Evolutionary conservation across 139 green algal species (phyloP).

Genomic region (Mesotaenium endlicherianum): DNA sequence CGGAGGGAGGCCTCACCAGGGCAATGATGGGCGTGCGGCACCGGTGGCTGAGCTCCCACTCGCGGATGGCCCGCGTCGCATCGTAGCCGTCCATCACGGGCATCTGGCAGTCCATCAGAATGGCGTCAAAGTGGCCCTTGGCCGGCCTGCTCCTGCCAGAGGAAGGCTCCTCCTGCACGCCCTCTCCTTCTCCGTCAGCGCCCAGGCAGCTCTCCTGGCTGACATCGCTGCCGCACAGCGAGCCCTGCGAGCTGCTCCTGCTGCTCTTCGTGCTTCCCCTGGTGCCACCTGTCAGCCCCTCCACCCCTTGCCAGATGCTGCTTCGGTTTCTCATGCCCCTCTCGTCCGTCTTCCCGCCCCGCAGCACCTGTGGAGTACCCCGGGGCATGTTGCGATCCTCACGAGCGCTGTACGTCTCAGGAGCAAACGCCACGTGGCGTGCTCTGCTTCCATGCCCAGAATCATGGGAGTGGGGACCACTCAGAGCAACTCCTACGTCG

Average conservation of each 20-base stretch:
- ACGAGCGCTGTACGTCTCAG: neutral
- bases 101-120: conserved; percentile 36
- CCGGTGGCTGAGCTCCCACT: neutral
- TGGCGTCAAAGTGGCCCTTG: neutral
- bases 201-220: too few relatives aligned
- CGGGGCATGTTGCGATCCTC: neutral
- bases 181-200: too few relatives aligned
- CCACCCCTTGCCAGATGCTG: too few relatives aligned
- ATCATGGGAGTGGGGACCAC: too few relatives aligned
- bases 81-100: conserved; percentile 51
- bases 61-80: conserved; percentile 23
- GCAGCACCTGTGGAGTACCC: neutral
- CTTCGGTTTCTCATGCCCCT: too few relatives aligned
- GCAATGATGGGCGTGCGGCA: conserved; percentile 75
- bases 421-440: too few relatives aligned
- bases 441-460: too few relatives aligned
- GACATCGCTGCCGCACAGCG: neutral
- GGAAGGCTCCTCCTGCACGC: too few relatives aligned
- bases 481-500: too few relatives aligned
- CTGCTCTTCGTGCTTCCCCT: too few relatives aligned
- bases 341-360: neutral
- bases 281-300: too few relatives aligned
- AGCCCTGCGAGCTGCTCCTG: neutral
- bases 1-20: conserved; percentile 54
- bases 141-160: too few relatives aligned